Base-by-base conservation (phyloP, 73 alveolate genomes). In the Strombidium stylifer region DNA sequence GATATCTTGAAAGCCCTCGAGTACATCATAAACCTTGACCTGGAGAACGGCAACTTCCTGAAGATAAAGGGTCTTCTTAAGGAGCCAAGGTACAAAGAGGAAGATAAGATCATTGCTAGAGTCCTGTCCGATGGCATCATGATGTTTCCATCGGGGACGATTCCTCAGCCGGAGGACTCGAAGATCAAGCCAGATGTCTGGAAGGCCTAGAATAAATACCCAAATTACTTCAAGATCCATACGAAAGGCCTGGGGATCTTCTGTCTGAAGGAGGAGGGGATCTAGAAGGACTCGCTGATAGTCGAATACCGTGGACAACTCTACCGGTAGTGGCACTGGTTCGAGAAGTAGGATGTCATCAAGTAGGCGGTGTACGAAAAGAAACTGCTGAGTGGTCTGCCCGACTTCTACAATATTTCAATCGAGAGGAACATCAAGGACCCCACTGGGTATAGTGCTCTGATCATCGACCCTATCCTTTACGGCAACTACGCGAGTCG, bases 261-360 rank as follows among this genome's bases (percentile, higher is more conserved):
- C 51, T 93, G 98, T 44, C 81, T 60, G 56, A 91, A 85, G 64
- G 68, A 82, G 58, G 86, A 93, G 69, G 99, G 98, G 8, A 96
- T 96, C 28, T 71, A 88, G 44, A 87, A 82, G 46, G 93, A 92
- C 79, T 89, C 86, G 66, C 69, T 96, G 46, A 91, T 96, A 20
- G 92, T 93, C 2, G 98, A 95, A 27, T 96, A 96, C 85, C 73
- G 89, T 36, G 99, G 99, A 57, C 98, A 96, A 77, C 76, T 96
- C 20, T 96, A 87, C 70, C 73, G 92, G 20, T 98, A 98, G 3
- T 93, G 97, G 95, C 78, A 87, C 70, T 96, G 99, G 98, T 93
- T 76, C 70, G 99, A 96, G 68, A 96, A 96, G 65, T 88, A 96
- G 56, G 99, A 96, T 79, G 92, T 92, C n/a, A 83, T 96, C 50